A percentile compares a stretch with the other conserved stretches of the same genome.
Evolutionary conservation across 2,329 filamentous ascomycete genomes (phyloP).

Genomic region (Aplosporella prunicola): DNA sequence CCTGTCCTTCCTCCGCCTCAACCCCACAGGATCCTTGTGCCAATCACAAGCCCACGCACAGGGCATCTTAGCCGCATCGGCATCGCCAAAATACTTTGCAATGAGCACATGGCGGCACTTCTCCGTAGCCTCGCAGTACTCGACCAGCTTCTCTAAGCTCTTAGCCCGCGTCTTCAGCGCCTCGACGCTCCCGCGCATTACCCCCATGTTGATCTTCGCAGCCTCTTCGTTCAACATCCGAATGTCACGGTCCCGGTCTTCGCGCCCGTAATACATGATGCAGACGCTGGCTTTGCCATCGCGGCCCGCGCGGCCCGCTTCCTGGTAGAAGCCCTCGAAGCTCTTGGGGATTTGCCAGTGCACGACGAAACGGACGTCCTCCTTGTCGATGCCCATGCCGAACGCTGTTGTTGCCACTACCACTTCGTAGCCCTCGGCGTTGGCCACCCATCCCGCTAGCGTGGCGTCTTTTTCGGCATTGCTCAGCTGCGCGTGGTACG

Average conservation of each 20-base stretch:
- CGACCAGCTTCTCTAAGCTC: constrained; percentile 50
- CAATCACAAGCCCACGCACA: constrained; percentile 43
- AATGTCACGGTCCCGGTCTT: constrained; percentile 69
- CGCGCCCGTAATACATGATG: constrained; percentile 82
- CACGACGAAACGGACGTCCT: constrained; percentile 86
- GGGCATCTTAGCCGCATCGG: constrained; percentile 14
- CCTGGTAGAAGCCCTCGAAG: constrained; percentile 94
- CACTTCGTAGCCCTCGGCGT: constrained; percentile 70
- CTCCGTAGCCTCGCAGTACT: constrained; percentile 70
- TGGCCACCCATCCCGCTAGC: constrained; percentile 61
- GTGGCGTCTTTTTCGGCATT: constrained; percentile 61
- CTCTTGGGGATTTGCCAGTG: constrained; percentile 92
- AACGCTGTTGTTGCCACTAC: constrained; percentile 95
- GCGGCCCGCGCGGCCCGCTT: constrained; percentile 81
- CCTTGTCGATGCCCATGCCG: constrained; percentile 96
- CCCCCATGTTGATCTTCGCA: no score
- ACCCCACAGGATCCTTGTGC: constrained; percentile 34
- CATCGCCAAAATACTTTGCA: constrained; percentile 28
- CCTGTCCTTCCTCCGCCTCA: constrained; percentile 35
- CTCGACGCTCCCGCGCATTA: constrained; percentile 13
- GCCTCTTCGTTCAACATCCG: no score
- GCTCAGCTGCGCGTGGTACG: constrained; percentile 62
- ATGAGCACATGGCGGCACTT: constrained; percentile 57
- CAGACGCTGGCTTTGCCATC: constrained; percentile 82
- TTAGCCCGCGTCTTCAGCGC: constrained; percentile 30